A percentile compares a stretch with the other conserved stretches of the same genome.
Evolutionary conservation across 495 filamentous ascomycete genomes (phyloP).

Genomic region (Podospora pseudocomata): DNA sequence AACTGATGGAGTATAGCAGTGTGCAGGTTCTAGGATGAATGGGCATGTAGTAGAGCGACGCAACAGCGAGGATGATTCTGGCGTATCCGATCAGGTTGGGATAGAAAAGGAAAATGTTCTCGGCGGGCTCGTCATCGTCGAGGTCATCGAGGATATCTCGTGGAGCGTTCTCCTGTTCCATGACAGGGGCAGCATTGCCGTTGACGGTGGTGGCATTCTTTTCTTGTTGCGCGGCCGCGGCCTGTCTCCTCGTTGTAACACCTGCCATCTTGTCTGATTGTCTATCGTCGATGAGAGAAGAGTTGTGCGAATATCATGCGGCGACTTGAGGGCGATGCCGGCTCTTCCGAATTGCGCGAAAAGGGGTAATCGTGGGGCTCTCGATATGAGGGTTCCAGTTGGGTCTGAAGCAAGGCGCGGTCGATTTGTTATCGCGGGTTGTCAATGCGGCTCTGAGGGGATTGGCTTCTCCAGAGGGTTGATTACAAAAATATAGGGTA

Average conservation of each 20-base stretch:
- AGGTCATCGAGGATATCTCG: slow-evolving; percentile 4
- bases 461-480: background rate
- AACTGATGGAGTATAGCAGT: slow-evolving; percentile 85
- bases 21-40: slow-evolving; percentile 93
- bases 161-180: background rate
- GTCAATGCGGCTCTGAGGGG: background rate
- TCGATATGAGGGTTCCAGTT: background rate
- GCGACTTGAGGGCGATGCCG: background rate
- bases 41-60: slow-evolving; percentile 97
- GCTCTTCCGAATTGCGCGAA: background rate
- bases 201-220: background rate
- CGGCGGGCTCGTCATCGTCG: slow-evolving; percentile 39
- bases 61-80: slow-evolving; percentile 82
- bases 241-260: slow-evolving; percentile 26
- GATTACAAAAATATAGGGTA: background rate
- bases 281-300: slow-evolving; percentile 3
- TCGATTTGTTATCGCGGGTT: background rate
- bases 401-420: background rate
- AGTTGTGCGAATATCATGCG: background rate
- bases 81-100: slow-evolving; percentile 93
- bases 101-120: slow-evolving; percentile 94
- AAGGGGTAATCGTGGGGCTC: background rate
- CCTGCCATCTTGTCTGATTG: slow-evolving; percentile 24
- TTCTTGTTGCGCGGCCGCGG: slow-evolving; percentile 16
- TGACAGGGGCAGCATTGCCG: slow-evolving; percentile 2